phyloP scores from a whole-genome alignment of 768 basidiomycete species.

The Boletus vermiculosoides region DNA sequence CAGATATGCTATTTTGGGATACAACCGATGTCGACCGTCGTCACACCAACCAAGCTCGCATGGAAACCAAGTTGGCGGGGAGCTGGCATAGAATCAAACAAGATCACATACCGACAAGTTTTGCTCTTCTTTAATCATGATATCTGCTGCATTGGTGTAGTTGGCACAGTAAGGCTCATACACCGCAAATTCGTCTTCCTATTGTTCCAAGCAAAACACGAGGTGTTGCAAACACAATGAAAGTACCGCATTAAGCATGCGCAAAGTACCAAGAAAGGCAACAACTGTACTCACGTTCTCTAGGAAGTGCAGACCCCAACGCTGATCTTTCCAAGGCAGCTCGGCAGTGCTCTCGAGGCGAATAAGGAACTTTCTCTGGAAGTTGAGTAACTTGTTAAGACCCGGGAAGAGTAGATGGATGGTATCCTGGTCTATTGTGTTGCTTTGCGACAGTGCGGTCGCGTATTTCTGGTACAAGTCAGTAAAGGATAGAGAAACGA shows the following conservation, averaged over 20 bases:
- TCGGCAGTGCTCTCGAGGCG: conserved; percentile 85
- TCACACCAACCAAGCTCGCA: conserved; percentile 25
- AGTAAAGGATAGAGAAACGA: conserved; percentile 10
- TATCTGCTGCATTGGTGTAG: conserved; percentile 82
- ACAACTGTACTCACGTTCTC: conserved; percentile 60
- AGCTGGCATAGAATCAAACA: conserved; percentile 4
- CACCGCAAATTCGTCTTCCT: conserved; percentile 95
- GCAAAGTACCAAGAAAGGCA: conserved; percentile 12
- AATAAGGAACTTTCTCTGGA: conserved; percentile 92
- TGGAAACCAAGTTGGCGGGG: conserved; percentile 13
- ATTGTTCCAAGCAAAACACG: conserved; percentile 40
- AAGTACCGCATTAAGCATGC: conserved; percentile 39
- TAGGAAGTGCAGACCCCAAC: conserved; percentile 84
- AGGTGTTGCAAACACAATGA: conserved; percentile 39
- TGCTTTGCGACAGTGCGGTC: conserved; percentile 73
- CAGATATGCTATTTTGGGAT: conserved; percentile 22
- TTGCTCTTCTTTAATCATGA: conserved; percentile 84
- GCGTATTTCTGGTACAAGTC: conserved; percentile 73
- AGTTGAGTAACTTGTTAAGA: conserved; percentile 92
- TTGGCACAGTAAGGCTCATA: conserved; percentile 99
- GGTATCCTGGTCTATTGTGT: conserved; percentile 90
- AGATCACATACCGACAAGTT: conserved; percentile 69
- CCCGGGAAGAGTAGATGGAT: conserved; percentile 95
- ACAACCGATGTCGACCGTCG: conserved; percentile 14
- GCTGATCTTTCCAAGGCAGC: conserved; percentile 77